A percentile compares a stretch with the other conserved stretches of the same genome.
Evolutionary conservation across 106 monocot genomes (phyloP).

Genomic region (Ottelia alismoides): DNA sequence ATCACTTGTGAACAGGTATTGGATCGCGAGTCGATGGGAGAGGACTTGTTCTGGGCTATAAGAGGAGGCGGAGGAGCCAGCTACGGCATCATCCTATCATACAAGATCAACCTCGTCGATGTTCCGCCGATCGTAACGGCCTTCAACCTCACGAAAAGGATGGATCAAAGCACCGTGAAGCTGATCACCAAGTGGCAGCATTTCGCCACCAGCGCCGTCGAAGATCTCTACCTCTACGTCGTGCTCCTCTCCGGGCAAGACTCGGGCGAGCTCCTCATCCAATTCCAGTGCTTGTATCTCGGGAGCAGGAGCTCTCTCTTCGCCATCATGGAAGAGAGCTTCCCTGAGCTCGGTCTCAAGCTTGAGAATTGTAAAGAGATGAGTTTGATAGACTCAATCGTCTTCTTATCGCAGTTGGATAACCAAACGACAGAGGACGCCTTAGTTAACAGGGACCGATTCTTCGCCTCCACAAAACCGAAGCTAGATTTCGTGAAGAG

Average conservation of each 20-base stretch:
- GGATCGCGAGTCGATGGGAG: too few species aligned
- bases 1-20: too few species aligned
- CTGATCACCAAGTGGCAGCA: neutral
- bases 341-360: neutral
- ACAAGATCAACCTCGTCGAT: neutral
- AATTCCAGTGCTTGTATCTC: neutral
- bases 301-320: neutral
- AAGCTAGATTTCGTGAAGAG: constrained; percentile 26
- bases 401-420: neutral
- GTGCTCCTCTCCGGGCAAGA: neutral
- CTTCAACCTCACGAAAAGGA: constrained; percentile 6
- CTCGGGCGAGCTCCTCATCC: constrained; percentile 13
- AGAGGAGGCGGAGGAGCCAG: too few species aligned
- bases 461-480: constrained; percentile 4
- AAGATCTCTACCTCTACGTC: constrained; percentile 8
- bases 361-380: neutral
- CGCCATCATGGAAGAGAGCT: neutral
- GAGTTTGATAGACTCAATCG: constrained; percentile 6
- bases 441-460: constrained; percentile 1
- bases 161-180: neutral
- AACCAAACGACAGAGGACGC: neutral
- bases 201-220: neutral
- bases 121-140: constrained; percentile 1
- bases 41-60: too few species aligned
- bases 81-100: constrained; percentile 1